phyloP scores from a whole-genome alignment of 805 yeast species.

The Cyberlindnera xishuangbannaensis region DNA sequence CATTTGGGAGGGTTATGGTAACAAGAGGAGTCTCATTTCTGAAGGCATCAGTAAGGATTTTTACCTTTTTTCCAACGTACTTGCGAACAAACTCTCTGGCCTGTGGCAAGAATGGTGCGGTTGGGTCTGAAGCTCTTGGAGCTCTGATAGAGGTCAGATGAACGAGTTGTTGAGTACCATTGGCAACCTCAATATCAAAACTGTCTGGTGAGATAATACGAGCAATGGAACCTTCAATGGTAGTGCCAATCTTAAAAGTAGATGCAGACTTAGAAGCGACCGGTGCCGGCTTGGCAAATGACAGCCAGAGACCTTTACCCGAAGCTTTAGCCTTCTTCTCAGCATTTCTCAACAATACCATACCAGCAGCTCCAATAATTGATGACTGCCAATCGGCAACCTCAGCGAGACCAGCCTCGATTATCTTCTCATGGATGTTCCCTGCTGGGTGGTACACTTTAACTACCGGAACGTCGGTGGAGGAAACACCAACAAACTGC shows the following conservation, averaged over 20 bases:
- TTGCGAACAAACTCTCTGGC: constrained; percentile 75
- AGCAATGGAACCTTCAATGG: constrained; percentile 49
- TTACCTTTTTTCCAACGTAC: constrained; percentile 67
- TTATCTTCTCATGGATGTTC: constrained; percentile 59
- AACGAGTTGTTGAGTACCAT: constrained; percentile 47
- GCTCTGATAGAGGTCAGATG: constrained; percentile 73
- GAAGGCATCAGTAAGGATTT: constrained; percentile 54
- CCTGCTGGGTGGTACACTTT: constrained; percentile 70
- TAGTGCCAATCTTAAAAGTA: constrained; percentile 38
- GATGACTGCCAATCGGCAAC: constrained; percentile 78
- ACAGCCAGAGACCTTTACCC: constrained; percentile 55
- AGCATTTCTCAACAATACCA: constrained; percentile 56
- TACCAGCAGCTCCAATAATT: constrained; percentile 56
- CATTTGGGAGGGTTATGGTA: constrained; percentile 45
- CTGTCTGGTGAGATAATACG: constrained; percentile 69
- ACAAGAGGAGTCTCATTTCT: constrained; percentile 69
- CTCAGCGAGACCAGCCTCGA: constrained; percentile 66
- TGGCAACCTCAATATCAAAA: constrained; percentile 43
- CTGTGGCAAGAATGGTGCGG: constrained; percentile 50
- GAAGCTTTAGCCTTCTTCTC: constrained; percentile 55
- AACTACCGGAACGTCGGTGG: constrained; percentile 56
- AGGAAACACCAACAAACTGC: constrained; percentile 52
- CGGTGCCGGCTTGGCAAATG: constrained; percentile 24
- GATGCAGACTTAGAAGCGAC: constrained; percentile 22
- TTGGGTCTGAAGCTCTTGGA: constrained; percentile 60